A percentile compares a stretch with the other conserved stretches of the same genome.
phyloP scores from a whole-genome alignment of 345 rosid species.

The Salix arbutifolia region DNA sequence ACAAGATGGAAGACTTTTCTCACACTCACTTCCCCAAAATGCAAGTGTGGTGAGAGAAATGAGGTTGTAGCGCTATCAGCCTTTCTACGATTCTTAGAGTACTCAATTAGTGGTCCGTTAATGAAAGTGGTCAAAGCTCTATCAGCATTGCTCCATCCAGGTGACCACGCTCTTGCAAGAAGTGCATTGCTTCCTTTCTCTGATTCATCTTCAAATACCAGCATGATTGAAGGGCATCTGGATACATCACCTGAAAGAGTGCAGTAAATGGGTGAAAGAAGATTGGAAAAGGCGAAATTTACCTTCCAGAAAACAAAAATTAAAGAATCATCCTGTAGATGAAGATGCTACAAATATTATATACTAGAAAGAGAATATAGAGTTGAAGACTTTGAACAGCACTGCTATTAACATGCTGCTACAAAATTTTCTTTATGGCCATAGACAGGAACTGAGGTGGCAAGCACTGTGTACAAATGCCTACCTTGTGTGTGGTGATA shows the following conservation, averaged over 20 bases:
- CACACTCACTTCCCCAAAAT: conserved; percentile 96
- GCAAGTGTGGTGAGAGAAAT: conserved; percentile 90
- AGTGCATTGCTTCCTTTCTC: conserved; percentile 98
- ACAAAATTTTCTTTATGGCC: background rate
- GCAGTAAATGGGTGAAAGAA: conserved; percentile 1
- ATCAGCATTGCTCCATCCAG: conserved; percentile 94
- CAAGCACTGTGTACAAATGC: background rate
- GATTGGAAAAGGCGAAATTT: background rate
- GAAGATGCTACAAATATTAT: background rate
- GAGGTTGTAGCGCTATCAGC: conserved; percentile 99
- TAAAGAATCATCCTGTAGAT: background rate
- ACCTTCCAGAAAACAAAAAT: background rate
- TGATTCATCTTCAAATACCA: conserved; percentile 83
- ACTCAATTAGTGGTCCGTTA: conserved; percentile 81
- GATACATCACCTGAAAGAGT: conserved; percentile 64
- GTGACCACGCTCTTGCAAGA: conserved; percentile 97
- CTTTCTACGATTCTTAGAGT: conserved; percentile 81
- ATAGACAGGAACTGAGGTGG: background rate
- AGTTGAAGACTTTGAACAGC: background rate
- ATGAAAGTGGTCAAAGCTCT: conserved; percentile 82
- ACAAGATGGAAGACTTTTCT: conserved; percentile 91
- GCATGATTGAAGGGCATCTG: conserved; percentile 55
- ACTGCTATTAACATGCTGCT: background rate
- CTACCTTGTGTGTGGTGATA: background rate
- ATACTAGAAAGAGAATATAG: background rate